phyloP scores from a whole-genome alignment of 306 rosid species.

The Gastrolobium villosum region DNA sequence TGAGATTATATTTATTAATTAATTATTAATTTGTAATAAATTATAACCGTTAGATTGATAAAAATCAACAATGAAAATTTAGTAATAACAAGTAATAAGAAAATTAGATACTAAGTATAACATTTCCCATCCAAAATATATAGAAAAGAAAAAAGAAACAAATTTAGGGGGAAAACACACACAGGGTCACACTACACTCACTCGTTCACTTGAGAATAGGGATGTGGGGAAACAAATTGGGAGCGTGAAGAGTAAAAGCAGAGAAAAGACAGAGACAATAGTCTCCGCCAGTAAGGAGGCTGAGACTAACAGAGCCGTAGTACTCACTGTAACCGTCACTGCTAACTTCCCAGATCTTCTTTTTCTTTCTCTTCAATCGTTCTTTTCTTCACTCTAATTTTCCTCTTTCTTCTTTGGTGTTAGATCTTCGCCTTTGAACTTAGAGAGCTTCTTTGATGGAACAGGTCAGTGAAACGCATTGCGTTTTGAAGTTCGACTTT shows the following conservation, averaged over 20 bases:
- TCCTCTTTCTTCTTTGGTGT: constrained; percentile 7
- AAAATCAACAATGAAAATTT: no score
- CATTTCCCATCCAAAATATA: no score
- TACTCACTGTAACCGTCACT: constrained; percentile 30
- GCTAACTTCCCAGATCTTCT: constrained; percentile 46
- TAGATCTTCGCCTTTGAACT: constrained; percentile 24
- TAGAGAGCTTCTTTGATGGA: constrained; percentile 47
- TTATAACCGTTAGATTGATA: no score
- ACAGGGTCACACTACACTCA: no score
- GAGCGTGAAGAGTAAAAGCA: background rate
- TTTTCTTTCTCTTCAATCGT: constrained; percentile 4
- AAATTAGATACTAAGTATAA: no score
- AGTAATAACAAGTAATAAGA: no score
- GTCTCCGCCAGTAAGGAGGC: constrained; percentile 2
- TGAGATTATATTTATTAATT: no score
- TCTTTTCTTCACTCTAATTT: constrained; percentile 25
- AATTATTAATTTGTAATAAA: no score
- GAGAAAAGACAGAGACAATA: background rate
- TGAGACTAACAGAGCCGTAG: background rate
- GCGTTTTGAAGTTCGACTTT: constrained; percentile 34
- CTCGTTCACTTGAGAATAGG: background rate
- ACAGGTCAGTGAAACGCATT: constrained; percentile 50
- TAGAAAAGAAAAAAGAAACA: no score
- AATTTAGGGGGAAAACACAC: background rate
- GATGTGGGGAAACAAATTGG: no score